Base-by-base conservation (phyloP, 148 eudicot genomes). In the Rhododendron williamsianum region DNA sequence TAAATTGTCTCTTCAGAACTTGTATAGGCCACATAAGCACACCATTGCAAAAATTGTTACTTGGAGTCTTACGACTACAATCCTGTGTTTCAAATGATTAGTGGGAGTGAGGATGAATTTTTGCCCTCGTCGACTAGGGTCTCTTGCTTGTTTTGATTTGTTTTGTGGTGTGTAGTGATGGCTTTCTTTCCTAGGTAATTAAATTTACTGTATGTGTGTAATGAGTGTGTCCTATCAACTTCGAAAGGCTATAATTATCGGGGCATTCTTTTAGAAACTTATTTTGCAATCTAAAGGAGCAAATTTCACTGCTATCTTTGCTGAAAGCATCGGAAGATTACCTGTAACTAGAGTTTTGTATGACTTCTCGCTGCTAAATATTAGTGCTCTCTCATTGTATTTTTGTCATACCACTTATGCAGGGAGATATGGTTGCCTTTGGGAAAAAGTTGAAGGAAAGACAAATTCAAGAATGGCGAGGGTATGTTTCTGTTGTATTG, bases 371-470 rank as follows among this genome's bases (percentile, higher is more conserved):
- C 13, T 16, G 33, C n/a, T 60, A 33, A 67, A 63, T 30, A 25
- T 27, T 79, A 78, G 21, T 46, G 23, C 33, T 18, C 4, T 10
- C 19, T 25, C 21, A 33, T 56, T 45, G 46, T 30, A 18, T 49
- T 18, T 79, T 45, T 81, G 35, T 65, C 27, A 45, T 25, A 48
- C 27, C 21, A 63, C 45, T 87, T 87, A 13, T 71, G 27, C 87
- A 88, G 92, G 78, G 77, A 83, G 78, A 90, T 83, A 93, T 93
- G 96, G 96, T 93, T 89, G 96, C 94, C 33, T 96, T 96, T 86
- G 99, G 99, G 85, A 96, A 96, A 52, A 95, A 94, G 94, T 83
- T 96, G 92, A 96, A 95, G 90, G 95, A 95, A 67, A 92, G 93
- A 86, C 98, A 95, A 87, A 87, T 96, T 76, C 92, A 94, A 92